Evolutionary conservation across 768 basidiomycete genomes (phyloP).

Genomic region (Naematelia encephala): DNA sequence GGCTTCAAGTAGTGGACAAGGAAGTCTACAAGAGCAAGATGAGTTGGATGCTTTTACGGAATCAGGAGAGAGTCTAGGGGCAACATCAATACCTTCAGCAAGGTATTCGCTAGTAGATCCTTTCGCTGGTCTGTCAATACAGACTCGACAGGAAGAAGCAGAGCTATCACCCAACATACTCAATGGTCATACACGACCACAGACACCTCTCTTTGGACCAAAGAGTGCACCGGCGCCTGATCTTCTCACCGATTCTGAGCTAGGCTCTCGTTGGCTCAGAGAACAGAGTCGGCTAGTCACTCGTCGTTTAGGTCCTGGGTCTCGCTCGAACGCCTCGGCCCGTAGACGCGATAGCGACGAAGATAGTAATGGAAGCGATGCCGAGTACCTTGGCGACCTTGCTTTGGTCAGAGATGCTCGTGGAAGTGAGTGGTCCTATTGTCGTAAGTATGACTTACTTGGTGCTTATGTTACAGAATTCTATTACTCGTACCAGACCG

Average conservation of each 20-base stretch:
- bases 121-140: not conserved
- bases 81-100: not conserved
- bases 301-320: slow-evolving; percentile 54
- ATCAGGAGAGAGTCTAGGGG: not conserved
- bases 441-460: too few relatives aligned
- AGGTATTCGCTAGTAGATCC: not conserved
- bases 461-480: slow-evolving; percentile 24
- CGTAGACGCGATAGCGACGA: slow-evolving; percentile 29
- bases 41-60: not conserved
- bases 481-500: slow-evolving; percentile 48
- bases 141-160: not conserved
- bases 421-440: slow-evolving; percentile 40
- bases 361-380: slow-evolving; percentile 34
- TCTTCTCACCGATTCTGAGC: slow-evolving; percentile 52
- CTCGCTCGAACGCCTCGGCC: not conserved
- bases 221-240: slow-evolving; percentile 26
- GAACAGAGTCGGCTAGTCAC: slow-evolving; percentile 72
- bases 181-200: not conserved
- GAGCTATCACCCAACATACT: not conserved
- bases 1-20: not conserved
- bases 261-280: slow-evolving; percentile 74
- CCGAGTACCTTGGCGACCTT: slow-evolving; percentile 34
- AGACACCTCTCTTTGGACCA: slow-evolving; percentile 18
- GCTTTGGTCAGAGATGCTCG: slow-evolving; percentile 36
- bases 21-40: not conserved